Percentiles rank a stretch among this genome's conserved stretches.
These are phyloP conservation scores for Fusarium sambucinum DNA, from an alignment of 2,329 filamentous ascomycete species.

Conservation along the genomic window DNA sequence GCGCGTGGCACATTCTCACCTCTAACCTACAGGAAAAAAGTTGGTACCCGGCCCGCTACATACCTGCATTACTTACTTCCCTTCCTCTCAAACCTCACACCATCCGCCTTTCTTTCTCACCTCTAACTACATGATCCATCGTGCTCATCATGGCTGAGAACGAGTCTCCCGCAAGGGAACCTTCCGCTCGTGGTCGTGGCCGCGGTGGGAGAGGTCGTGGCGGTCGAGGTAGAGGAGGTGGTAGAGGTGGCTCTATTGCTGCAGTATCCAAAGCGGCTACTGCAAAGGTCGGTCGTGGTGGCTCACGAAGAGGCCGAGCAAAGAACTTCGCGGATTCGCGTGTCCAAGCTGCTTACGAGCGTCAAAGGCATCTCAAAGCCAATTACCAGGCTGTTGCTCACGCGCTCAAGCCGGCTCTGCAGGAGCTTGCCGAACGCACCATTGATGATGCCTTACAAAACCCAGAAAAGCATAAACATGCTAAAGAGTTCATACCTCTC, in stretches of 20 bases:
- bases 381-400: conserved; percentile 72
- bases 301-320: conserved; percentile 62
- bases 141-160: conserved; percentile 54
- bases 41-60: conserved; percentile 38
- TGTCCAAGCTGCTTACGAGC: conserved; percentile 70
- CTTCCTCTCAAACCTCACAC: conserved; percentile 17
- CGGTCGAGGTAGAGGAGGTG: conserved; percentile 49
- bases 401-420: conserved; percentile 72
- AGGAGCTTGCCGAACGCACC: conserved; percentile 72
- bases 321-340: conserved; percentile 67
- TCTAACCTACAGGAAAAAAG: conserved; percentile 40
- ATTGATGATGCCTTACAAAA: conserved; percentile 69
- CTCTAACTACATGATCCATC: conserved; percentile 50
- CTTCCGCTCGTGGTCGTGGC: conserved; percentile 54
- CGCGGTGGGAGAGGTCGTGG: conserved; percentile 51
- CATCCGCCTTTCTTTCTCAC: conserved; percentile 16
- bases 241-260: conserved; percentile 50
- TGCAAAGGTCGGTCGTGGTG: conserved; percentile 55
- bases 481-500: conserved; percentile 65
- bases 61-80: conserved; percentile 23
- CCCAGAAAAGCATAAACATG: conserved; percentile 64
- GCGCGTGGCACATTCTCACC: conserved; percentile 44
- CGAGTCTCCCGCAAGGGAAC: conserved; percentile 55
- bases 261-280: conserved; percentile 52
- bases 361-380: conserved; percentile 75